phyloP scores from a whole-genome alignment of 257 asterid genomes.

The Marsdenia floribunda region DNA sequence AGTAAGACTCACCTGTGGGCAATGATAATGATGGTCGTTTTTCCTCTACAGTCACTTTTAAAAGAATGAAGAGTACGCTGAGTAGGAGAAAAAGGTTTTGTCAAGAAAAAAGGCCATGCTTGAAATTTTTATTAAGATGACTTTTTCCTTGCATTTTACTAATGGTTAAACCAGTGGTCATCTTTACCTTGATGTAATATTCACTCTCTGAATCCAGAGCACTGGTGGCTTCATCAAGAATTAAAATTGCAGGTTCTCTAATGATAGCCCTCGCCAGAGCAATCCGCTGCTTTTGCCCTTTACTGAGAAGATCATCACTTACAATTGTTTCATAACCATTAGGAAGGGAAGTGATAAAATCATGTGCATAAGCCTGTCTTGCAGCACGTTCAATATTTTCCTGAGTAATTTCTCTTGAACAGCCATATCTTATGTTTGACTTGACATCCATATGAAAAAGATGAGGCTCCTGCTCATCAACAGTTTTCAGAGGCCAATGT shows the following conservation, averaged over 20 bases:
- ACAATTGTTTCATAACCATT: constrained; percentile 83
- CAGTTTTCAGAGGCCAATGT: constrained; percentile 5
- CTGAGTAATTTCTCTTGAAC: constrained; percentile 60
- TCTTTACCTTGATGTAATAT: constrained; percentile 71
- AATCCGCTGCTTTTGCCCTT: constrained; percentile 74
- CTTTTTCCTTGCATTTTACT: not conserved
- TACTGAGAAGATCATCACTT: constrained; percentile 93
- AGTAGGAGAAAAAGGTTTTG: not conserved
- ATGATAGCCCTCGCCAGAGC: constrained; percentile 64
- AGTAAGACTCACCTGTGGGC: constrained; percentile 63
- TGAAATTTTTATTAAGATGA: not conserved
- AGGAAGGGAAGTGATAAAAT: constrained; percentile 69
- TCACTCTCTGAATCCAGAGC: constrained; percentile 83
- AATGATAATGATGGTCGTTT: constrained; percentile 66
- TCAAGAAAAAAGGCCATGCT: not conserved
- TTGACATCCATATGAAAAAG: constrained; percentile 80
- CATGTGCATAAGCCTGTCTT: constrained; percentile 86
- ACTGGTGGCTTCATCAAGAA: constrained; percentile 67
- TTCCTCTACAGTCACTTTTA: constrained; percentile 45
- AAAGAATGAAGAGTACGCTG: constrained; percentile 40
- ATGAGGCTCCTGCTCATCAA: constrained; percentile 62
- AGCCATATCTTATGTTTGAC: constrained; percentile 89
- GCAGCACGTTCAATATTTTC: constrained; percentile 84
- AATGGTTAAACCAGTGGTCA: not conserved
- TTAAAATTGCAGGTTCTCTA: constrained; percentile 48